Conservation (phyloP, 148 eudicot genomes). For the Gaultheria prostrata region DNA sequence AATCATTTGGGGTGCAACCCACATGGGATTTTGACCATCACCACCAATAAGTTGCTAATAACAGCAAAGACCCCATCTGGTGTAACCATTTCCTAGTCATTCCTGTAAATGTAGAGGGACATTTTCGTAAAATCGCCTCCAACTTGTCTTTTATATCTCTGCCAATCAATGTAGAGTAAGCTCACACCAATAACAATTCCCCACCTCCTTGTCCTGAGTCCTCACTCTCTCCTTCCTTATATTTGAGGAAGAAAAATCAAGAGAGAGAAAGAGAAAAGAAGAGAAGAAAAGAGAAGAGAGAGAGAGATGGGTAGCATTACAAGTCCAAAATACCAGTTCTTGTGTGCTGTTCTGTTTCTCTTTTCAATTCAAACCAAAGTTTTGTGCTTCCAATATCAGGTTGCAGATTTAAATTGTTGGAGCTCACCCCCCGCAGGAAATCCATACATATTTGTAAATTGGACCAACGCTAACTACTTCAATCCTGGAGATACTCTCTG, state of each 20-base stretch:
- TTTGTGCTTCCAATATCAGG: constrained; percentile 54
- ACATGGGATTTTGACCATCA: not conserved
- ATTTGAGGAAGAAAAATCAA: not conserved
- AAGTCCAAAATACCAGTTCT: constrained; percentile 19
- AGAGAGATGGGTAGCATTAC: constrained; percentile 27
- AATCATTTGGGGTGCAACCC: not conserved
- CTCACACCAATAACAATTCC: not conserved
- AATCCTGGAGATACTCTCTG: constrained; percentile 71
- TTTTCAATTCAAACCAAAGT: constrained; percentile 42
- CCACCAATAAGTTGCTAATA: not conserved
- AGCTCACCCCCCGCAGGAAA: constrained; percentile 58
- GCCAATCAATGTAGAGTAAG: not conserved
- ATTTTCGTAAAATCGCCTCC: constrained; percentile 10
- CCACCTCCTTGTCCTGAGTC: not conserved
- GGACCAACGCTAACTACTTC: constrained; percentile 59
- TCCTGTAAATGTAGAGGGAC: not conserved
- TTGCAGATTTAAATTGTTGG: constrained; percentile 80
- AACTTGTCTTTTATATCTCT: not conserved
- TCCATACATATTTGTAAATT: constrained; percentile 54
- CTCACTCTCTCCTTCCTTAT: not conserved
- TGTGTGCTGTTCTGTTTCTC: constrained; percentile 30
- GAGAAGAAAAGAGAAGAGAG: constrained; percentile 6
- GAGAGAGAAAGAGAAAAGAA: not conserved
- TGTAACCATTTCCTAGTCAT: not conserved
- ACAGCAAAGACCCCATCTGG: not conserved